A percentile compares a stretch with the other conserved stretches of the same genome.
These are phyloP conservation scores for Bipolaris victoriae DNA, from an alignment of 2,329 filamentous ascomycete genomes.

Conservation along the genomic window DNA sequence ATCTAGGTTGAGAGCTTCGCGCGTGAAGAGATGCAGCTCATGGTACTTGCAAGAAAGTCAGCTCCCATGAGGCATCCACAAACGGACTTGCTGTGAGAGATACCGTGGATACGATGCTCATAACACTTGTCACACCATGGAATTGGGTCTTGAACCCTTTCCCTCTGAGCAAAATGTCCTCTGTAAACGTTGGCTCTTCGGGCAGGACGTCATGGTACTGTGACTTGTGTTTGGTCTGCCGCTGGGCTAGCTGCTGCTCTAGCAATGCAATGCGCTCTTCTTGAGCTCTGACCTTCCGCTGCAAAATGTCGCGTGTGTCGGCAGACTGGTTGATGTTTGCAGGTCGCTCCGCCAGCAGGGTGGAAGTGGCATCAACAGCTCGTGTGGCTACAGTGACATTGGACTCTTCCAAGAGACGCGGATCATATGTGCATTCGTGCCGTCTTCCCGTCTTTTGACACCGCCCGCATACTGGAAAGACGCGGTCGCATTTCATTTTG, in stretches of 20 bases:
- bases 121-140: constrained; percentile 51
- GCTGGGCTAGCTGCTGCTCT: constrained; percentile 38
- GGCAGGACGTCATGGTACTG: constrained; percentile 20
- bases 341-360: constrained; percentile 11
- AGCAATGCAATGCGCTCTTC: constrained; percentile 41
- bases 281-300: constrained; percentile 39
- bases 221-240: constrained; percentile 23
- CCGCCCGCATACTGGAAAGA: constrained; percentile 53
- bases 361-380: constrained; percentile 20
- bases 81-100: not conserved
- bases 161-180: constrained; percentile 52
- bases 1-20: constrained; percentile 38
- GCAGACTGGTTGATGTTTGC: constrained; percentile 6
- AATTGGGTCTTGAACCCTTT: constrained; percentile 55
- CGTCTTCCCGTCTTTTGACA: constrained; percentile 53
- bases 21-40: constrained; percentile 45
- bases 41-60: constrained; percentile 38
- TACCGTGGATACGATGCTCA: constrained; percentile 46
- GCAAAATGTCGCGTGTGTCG: constrained; percentile 27
- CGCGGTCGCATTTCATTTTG: constrained; percentile 57
- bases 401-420: constrained; percentile 44
- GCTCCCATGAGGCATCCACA: not conserved
- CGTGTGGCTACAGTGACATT: constrained; percentile 31
- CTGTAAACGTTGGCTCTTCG: constrained; percentile 29
- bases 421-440: constrained; percentile 51